These are phyloP conservation scores for Fomitopsis betulina DNA, from an alignment of 1,284 basidiomycete species.

Conservation along the genomic window DNA sequence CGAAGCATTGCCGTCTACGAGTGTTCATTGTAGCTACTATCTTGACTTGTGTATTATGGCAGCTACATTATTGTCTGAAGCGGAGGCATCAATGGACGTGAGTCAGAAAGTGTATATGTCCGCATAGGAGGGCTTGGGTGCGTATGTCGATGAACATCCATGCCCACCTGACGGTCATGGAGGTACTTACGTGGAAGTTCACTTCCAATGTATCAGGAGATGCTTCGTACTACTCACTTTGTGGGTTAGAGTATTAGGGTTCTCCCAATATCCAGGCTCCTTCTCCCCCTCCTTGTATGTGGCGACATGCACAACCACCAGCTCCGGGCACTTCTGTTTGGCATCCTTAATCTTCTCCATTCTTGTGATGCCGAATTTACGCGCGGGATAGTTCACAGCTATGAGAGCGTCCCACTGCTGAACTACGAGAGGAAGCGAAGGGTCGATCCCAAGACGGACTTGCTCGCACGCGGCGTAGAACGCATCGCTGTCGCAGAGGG, in stretches of 20 bases:
- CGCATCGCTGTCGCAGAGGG: constrained; percentile 92
- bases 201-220: too few relatives aligned
- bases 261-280: constrained; percentile 87
- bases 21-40: too few relatives aligned
- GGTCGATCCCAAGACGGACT: constrained; percentile 72
- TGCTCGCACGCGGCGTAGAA: constrained; percentile 93
- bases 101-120: too few relatives aligned
- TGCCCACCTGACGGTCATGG: too few relatives aligned
- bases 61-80: too few relatives aligned
- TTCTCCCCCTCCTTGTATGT: constrained; percentile 89
- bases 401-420: constrained; percentile 91
- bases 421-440: constrained; percentile 80
- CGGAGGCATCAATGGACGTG: too few relatives aligned
- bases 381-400: constrained; percentile 94
- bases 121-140: too few relatives aligned
- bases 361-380: constrained; percentile 85
- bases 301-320: constrained; percentile 89
- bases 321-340: constrained; percentile 79
- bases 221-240: constrained; percentile 53
- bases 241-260: constrained; percentile 84
- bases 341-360: constrained; percentile 80
- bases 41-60: too few relatives aligned
- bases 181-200: too few relatives aligned
- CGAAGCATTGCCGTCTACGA: too few relatives aligned
- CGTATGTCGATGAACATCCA: too few relatives aligned